Evolutionary conservation across 2,329 filamentous ascomycete genomes (phyloP), one percentile per base, ranked within the genome.

Genomic region (Colletotrichum sp.): DNA sequence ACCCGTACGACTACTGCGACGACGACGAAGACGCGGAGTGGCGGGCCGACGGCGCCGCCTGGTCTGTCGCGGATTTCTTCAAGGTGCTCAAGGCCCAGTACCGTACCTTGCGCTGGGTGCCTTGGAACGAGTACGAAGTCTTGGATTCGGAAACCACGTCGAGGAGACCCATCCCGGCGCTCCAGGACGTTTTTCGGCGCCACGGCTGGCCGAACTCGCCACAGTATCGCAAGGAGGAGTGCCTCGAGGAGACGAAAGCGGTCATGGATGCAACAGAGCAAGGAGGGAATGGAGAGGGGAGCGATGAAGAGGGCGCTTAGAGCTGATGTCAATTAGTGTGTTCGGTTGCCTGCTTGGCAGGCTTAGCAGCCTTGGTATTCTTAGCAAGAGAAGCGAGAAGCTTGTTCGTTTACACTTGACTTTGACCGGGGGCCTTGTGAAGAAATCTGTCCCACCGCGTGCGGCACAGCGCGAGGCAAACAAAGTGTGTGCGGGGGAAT

Each of bases 201-300:
- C 78, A 85, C 66, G 80, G 82, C 24, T 84, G 82, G 83, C 83
- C 82, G 9, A 71, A 82, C 55, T 67, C 79, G 34, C 68, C 76
- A 43, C 65, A 39, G 7, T 85, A 83, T 74, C 78, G 78, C 34
- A 83, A 81, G 76, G 71, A 78, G 57, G 81, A 83, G 55, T 76
- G 70, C 34, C 57, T 68, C 3, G 26, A 72, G 43, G 72, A 48
- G 43, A 21, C 34, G 6, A 64, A 60, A 43, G 39, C 28, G 5
- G 36, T 57, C 30, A 64, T 4, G 18, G 15, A 10, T 48, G 48
- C 26, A 21, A 52, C 15, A 1, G 70, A 55, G 43, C 32, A 72
- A 32, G 52, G 24, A 36, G 61, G 6, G 9, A 24, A 66, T 21
- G 63, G 52, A 16, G 63, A 48, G 36, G 28, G 13, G 63, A 32